A percentile compares a stretch with the other conserved stretches of the same genome.
Evolutionary conservation across 108 stramenopile genomes (phyloP).

Genomic region (Bacterosira constricta): DNA sequence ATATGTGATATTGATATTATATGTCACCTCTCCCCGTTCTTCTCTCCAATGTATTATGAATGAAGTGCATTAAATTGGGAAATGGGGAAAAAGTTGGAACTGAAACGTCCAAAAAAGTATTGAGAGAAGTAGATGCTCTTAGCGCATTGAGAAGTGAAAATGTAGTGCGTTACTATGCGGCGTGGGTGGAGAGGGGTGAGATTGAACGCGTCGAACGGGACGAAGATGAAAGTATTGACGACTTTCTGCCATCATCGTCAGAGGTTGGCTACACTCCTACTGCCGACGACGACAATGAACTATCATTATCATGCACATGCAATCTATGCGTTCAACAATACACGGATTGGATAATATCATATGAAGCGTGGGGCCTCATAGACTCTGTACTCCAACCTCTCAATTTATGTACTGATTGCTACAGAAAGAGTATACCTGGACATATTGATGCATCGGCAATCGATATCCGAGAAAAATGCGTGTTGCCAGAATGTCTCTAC

Average conservation of each 20-base stretch:
- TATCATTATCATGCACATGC: too few relatives aligned
- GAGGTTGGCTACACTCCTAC: background rate
- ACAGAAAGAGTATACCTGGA: slow-evolving; percentile 45
- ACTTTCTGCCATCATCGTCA: slow-evolving; percentile 3
- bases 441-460: slow-evolving; percentile 37
- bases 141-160: slow-evolving; percentile 41
- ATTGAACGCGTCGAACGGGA: slow-evolving; percentile 16
- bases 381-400: slow-evolving; percentile 57
- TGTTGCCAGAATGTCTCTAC: slow-evolving; percentile 34
- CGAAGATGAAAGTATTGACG: slow-evolving; percentile 14
- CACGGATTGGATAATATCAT: slow-evolving; percentile 48
- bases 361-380: slow-evolving; percentile 53
- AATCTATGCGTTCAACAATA: slow-evolving; percentile 43
- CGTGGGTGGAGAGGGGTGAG: slow-evolving; percentile 25
- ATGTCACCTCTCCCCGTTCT: too few relatives aligned
- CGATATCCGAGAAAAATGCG: slow-evolving; percentile 32
- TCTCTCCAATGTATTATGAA: too few relatives aligned
- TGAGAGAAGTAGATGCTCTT: slow-evolving; percentile 50
- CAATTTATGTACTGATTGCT: slow-evolving; percentile 48
- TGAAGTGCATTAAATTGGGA: slow-evolving; percentile 40
- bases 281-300: background rate
- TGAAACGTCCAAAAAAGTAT: slow-evolving; percentile 12
- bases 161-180: slow-evolving; percentile 50
- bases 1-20: too few relatives aligned
- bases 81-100: background rate